A percentile compares a stretch with the other conserved stretches of the same genome.
phyloP scores from a whole-genome alignment of 306 rosid species.

The Quercus bicolor region DNA sequence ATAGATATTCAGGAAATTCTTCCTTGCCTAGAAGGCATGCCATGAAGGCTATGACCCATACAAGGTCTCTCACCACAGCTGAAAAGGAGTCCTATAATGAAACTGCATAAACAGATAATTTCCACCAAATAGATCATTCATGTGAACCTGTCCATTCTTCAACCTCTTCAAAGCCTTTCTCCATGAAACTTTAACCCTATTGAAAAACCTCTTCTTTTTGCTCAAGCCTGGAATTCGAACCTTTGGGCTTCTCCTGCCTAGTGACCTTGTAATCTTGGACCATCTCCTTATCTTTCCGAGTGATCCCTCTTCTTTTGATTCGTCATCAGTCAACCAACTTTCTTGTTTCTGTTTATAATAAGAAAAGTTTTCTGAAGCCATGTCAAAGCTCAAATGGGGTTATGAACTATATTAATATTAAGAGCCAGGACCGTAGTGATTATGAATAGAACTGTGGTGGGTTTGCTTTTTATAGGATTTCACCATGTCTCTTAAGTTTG shows the following conservation, averaged over 20 bases:
- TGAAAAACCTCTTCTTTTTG: constrained; percentile 21
- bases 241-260: constrained; percentile 38
- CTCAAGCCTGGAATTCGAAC: constrained; percentile 20
- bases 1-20: not conserved
- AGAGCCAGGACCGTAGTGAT: not conserved
- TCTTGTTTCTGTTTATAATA: constrained; percentile 33
- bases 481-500: not conserved
- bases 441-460: not conserved
- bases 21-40: not conserved
- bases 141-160: constrained; percentile 44
- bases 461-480: not conserved
- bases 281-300: constrained; percentile 33
- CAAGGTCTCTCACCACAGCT: not conserved
- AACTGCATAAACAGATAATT: constrained; percentile 42
- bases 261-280: constrained; percentile 35
- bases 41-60: constrained; percentile 12
- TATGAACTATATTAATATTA: not conserved
- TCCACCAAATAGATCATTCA: constrained; percentile 43
- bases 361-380: constrained; percentile 20
- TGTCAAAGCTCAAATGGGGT: not conserved
- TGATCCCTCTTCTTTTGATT: constrained; percentile 9
- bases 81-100: constrained; percentile 21
- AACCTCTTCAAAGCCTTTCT: constrained; percentile 27
- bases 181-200: constrained; percentile 27
- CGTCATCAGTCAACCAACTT: not conserved